Conservation (phyloP, 2,329 filamentous ascomycete species). For the Annulohypoxylon truncatum region DNA sequence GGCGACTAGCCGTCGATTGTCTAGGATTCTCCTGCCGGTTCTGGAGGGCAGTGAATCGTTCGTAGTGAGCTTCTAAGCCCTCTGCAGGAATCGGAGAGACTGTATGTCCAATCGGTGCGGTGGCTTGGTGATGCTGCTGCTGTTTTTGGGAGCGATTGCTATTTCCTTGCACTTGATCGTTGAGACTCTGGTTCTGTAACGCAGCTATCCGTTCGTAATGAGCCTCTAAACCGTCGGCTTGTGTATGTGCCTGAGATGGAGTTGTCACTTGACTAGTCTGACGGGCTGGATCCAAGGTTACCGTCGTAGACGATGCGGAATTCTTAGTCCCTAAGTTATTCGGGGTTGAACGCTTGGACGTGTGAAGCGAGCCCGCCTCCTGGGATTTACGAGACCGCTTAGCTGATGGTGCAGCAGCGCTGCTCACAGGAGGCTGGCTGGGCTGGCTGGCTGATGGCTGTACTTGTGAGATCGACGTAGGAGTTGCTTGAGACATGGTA, state of each 20-base stretch:
- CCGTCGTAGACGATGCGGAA: constrained; percentile 30
- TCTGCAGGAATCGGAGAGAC: constrained; percentile 42
- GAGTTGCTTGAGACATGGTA: constrained; percentile 30
- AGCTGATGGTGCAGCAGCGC: constrained; percentile 37
- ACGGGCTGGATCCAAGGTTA: constrained; percentile 36
- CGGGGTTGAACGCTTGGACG: constrained; percentile 43
- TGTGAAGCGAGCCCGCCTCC: constrained; percentile 40
- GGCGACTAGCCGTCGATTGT: constrained; percentile 41
- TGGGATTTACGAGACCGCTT: constrained; percentile 50
- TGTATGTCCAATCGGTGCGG: constrained; percentile 40
- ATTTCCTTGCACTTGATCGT: constrained; percentile 45
- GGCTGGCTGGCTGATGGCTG: constrained; percentile 37
- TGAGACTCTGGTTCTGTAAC: constrained; percentile 39
- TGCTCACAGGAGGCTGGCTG: constrained; percentile 37
- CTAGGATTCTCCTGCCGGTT: constrained; percentile 43
- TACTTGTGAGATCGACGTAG: constrained; percentile 36
- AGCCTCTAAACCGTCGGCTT: constrained; percentile 47
- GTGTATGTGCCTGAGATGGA: constrained; percentile 37
- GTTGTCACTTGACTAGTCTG: constrained; percentile 37
- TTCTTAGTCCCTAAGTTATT: constrained; percentile 42
- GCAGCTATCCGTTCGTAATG: constrained; percentile 46
- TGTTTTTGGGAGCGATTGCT: constrained; percentile 44
- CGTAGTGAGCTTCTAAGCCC: constrained; percentile 48
- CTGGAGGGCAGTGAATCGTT: constrained; percentile 47
- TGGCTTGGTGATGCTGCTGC: constrained; percentile 43